Conservation (phyloP, 306 rosid species). For the Prinsepia uniflora region DNA sequence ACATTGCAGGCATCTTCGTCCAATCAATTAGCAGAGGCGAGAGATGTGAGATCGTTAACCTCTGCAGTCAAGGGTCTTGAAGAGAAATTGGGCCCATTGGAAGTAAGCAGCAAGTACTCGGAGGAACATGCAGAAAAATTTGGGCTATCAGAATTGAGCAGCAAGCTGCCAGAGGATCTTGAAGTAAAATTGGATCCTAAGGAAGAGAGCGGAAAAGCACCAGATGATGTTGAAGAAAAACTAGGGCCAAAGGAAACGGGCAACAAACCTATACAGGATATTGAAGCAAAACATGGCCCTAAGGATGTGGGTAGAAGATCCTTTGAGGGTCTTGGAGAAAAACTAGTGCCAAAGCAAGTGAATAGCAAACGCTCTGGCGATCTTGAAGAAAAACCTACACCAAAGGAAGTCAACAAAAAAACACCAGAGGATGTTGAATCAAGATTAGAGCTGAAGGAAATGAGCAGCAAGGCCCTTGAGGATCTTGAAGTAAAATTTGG, state of each 20-base stretch:
- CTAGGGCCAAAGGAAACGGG: not conserved
- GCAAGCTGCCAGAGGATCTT: not conserved
- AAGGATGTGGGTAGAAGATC: not conserved
- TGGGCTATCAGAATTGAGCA: not conserved
- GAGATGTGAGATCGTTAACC: conserved; percentile 60
- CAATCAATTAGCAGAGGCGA: conserved; percentile 42
- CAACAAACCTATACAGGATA: not conserved
- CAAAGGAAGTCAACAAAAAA: not conserved
- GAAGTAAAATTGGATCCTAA: not conserved
- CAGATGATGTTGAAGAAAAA: not conserved
- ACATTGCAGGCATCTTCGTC: conserved; percentile 42
- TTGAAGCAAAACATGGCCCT: not conserved
- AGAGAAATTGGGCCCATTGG: conserved; percentile 49
- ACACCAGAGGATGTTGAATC: not conserved
- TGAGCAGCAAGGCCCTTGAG: conserved; percentile 14
- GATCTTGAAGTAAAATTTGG: conserved; percentile 30
- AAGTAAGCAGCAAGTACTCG: conserved; percentile 4
- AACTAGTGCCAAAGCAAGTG: not conserved
- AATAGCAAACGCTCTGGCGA: not conserved
- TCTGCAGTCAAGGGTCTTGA: conserved; percentile 52
- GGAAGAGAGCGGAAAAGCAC: not conserved
- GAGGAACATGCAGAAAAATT: not conserved
- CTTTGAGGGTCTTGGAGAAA: not conserved
- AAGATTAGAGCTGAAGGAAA: conserved; percentile 26
- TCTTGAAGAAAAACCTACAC: not conserved